A percentile compares a stretch with the other conserved stretches of the same genome.
phyloP scores from a whole-genome alignment of 2,329 filamentous ascomycete species.

The Metarhizium sp. region DNA sequence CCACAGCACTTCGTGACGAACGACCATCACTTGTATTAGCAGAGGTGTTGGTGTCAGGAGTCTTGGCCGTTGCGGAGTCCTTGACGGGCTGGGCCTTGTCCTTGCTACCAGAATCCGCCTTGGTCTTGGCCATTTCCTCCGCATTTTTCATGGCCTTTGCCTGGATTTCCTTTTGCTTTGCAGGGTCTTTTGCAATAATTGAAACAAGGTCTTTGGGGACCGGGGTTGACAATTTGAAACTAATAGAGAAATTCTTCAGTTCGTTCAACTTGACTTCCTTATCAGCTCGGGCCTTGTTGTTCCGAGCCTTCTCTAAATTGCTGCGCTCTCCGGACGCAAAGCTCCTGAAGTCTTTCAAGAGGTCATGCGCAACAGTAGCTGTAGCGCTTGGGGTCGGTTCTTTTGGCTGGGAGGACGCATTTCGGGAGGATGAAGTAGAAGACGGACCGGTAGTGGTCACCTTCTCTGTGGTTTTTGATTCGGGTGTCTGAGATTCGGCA shows the following conservation, averaged over 20 bases:
- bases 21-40: constrained; percentile 17
- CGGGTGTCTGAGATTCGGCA: constrained; percentile 21
- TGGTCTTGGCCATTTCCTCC: constrained; percentile 51
- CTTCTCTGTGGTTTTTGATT: constrained; percentile 16
- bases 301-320: constrained; percentile 46
- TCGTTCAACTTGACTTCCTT: constrained; percentile 91
- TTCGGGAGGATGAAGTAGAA: constrained; percentile 27
- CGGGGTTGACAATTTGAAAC: constrained; percentile 88
- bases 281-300: constrained; percentile 56
- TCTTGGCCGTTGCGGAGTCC: constrained; percentile 31
- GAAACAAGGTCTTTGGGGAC: constrained; percentile 86
- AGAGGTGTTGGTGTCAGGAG: constrained; percentile 15
- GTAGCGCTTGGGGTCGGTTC: constrained; percentile 32
- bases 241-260: constrained; percentile 87
- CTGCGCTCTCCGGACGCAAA: constrained; percentile 51
- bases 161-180: constrained; percentile 87
- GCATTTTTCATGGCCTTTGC: constrained; percentile 74
- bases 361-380: constrained; percentile 51
- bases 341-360: constrained; percentile 55
- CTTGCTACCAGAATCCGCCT: constrained; percentile 36
- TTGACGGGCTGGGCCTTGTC: constrained; percentile 33
- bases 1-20: constrained; percentile 23
- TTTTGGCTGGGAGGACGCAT: constrained; percentile 30
- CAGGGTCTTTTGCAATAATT: constrained; percentile 94
- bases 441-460: constrained; percentile 20